A percentile compares a stretch with the other conserved stretches of the same genome.
phyloP scores from a whole-genome alignment of 164 flowering plant species.

The Paratinospora sagittata region DNA sequence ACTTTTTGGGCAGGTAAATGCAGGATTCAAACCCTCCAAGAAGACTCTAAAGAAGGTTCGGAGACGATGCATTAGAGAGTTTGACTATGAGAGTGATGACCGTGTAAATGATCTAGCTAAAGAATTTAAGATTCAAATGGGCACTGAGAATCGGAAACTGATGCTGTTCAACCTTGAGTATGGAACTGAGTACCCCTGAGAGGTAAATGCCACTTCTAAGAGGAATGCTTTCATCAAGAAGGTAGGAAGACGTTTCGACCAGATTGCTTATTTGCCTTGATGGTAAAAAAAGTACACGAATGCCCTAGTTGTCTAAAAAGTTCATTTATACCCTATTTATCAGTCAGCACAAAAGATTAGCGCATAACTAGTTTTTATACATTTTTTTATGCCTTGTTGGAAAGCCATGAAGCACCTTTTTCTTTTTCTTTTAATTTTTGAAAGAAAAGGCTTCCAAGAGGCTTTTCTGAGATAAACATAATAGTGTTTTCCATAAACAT shows the following conservation, averaged over 20 bases:
- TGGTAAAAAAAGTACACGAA: too few species aligned
- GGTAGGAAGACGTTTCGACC: neutral
- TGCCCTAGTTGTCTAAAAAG: too few species aligned
- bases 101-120: constrained; percentile 44
- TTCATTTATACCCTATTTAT: too few species aligned
- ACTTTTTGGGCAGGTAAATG: constrained; percentile 47
- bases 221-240: constrained; percentile 1
- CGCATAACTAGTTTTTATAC: neutral
- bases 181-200: constrained; percentile 38
- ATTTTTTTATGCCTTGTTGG: too few species aligned
- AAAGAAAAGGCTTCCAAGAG: too few species aligned
- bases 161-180: constrained; percentile 64
- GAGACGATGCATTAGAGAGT: constrained; percentile 73
- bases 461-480: too few species aligned
- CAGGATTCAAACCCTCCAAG: constrained; percentile 65
- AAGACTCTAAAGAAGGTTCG: constrained; percentile 67
- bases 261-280: neutral
- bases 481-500: too few species aligned
- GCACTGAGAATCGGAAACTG: constrained; percentile 60
- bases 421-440: too few species aligned
- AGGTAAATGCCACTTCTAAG: constrained; percentile 28
- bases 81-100: constrained; percentile 62
- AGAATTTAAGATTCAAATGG: constrained; percentile 48
- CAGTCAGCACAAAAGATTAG: too few species aligned
- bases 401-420: too few species aligned